Evolutionary conservation across 2,329 filamentous ascomycete genomes (phyloP), one percentile per base, ranked within the genome.

Genomic region (Pseudonectria buxi): DNA sequence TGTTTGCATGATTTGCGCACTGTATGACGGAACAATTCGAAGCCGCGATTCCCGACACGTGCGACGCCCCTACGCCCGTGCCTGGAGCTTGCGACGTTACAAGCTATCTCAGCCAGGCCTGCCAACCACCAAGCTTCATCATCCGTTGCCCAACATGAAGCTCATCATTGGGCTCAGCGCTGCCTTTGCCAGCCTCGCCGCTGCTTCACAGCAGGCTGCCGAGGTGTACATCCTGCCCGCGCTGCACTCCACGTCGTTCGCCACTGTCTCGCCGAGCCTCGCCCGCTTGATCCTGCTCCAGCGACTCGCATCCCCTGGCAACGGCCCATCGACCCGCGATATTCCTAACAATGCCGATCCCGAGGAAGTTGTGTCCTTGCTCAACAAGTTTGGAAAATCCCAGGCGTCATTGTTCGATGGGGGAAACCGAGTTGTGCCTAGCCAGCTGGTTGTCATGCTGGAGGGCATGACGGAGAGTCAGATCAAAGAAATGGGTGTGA

Each of bases 311-410:
- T 61, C 64, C 36, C 56, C 63, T 24, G 62, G 65, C 50, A 67
- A 66, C 51, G 71, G 65, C 43, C 67, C 68, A 45, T 66, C 64
- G 46, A 63, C 64, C 50, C 67, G 60, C 54, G 70, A 67, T 48
- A 62, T 69, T 33, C 67, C 62, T 26, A 55, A 60, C 18, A 58
- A 55, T 24, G 45, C 64, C 40, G 55, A 64, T 30, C 33, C 50
- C 15, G 63, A 70, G 38, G 67, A 74, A 28, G 69, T 73, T 7
- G 58, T 85, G 26, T 62, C 66, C 32, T 62, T 75, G 46, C 64
- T 87, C 51, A 76, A 78, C 51, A 62, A 63, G 32, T 83, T 77
- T 56, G 80, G 78, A 43, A 75, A 71, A 43, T 53, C 62, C 22
- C 58, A 70, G 6, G 47, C 61, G 35, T 56, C 66, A 14, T 60